Evolutionary conservation across 169 alveolate species (phyloP), one percentile per base, ranked within the genome.

Genomic region (Eimeria falciformis): DNA sequence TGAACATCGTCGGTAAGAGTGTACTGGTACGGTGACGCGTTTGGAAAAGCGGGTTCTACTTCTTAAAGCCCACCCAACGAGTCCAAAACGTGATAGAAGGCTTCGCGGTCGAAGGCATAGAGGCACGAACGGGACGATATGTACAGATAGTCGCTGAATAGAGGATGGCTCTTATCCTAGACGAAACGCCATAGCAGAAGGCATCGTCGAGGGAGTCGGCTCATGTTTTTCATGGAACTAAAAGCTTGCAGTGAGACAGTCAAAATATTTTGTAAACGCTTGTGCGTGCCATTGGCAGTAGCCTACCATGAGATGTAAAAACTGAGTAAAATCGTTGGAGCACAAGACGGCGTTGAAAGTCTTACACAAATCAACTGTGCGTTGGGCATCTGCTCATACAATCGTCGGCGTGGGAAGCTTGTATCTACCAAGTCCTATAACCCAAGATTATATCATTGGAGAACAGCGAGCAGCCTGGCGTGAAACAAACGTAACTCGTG

Each of bases 271-370:
- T 33, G 40, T 71, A 21, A 11, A 9, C 33, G 27, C 77, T 21
- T 71, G 18, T 40, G 56, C 5, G 56, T 12, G 83, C 62, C 40
- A 21, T 17, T 71, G 58, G 23, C 14, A n/a, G 83, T 6, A 50
- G 33, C 75, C 83, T 58, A 66, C 84, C 69, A 85, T 29, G 55
- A 85, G 91, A 25, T 53, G 83, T 47, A 85, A 46, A 85, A 85
- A 85, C 84, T 85, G 91, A 9, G 43, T 53, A 71, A 66, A 85
- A 50, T 85, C 91, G 25, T 85, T 85, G 56, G 91, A 66, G 84
- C 91, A 85, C 29, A 56, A 69, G 56, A 55, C 83, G 73, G 91
- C 91, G 68, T 65, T 69, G 69, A 66, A 66, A n/a, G 55, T 58
- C 45, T 68, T 85, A 69, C 91, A 85, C 25, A 66, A 71, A 53